Conservation (phyloP, 2,329 filamentous ascomycete genomes). For the Pseudogymnoascus sp. region DNA sequence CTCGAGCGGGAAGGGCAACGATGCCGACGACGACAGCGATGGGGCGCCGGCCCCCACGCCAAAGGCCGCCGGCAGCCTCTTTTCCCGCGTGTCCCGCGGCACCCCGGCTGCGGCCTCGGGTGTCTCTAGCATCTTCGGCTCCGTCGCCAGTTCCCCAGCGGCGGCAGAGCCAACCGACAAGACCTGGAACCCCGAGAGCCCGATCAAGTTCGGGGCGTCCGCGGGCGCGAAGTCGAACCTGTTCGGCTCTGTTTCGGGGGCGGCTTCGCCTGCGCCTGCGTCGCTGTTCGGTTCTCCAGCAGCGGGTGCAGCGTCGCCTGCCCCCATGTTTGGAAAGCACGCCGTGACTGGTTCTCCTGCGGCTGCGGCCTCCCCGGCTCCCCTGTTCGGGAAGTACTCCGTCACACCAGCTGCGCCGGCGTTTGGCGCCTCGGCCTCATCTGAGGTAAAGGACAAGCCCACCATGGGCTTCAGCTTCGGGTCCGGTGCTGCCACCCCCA, state of each 20-base stretch:
- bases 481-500: not conserved
- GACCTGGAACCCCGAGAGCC: conserved; percentile 44
- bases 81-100: not conserved
- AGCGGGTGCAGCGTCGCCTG: conserved; percentile 13
- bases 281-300: conserved; percentile 5
- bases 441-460: conserved; percentile 18
- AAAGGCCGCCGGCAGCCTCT: not conserved
- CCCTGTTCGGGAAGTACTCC: conserved; percentile 18
- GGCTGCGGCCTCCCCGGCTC: conserved; percentile 17
- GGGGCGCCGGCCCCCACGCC: not conserved
- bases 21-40: conserved; percentile 31
- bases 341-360: conserved; percentile 18
- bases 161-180: conserved; percentile 33
- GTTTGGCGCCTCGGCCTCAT: conserved; percentile 20
- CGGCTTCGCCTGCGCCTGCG: conserved; percentile 19
- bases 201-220: conserved; percentile 48
- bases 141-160: conserved; percentile 31
- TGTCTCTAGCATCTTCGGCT: conserved; percentile 25
- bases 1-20: conserved; percentile 44
- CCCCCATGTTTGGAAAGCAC: conserved; percentile 19
- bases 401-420: conserved; percentile 17
- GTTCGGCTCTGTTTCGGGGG: conserved; percentile 27
- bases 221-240: conserved; percentile 21
- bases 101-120: conserved; percentile 19
- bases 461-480: not conserved